Base-by-base conservation (phyloP, 2,329 filamentous ascomycete genomes). In the Talaromyces rugulosus region DNA sequence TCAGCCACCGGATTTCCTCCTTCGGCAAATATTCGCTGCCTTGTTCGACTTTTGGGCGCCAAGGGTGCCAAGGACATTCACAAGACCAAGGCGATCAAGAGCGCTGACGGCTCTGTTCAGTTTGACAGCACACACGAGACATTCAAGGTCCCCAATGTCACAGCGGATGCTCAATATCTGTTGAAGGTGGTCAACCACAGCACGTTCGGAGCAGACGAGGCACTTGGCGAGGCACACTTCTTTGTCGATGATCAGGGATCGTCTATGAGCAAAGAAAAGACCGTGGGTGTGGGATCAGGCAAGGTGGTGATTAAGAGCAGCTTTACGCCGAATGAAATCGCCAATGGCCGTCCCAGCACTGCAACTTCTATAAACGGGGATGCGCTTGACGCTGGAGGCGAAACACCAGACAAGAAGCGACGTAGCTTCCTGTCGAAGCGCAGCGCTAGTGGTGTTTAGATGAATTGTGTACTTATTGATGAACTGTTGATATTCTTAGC, bases 71-170 rank as follows among this genome's bases (percentile, higher is more conserved):
- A 95, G 79, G 85, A 89, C 53, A 81, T 99, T 53, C 88, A 93
- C 78, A 97, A 98, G 81, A 97, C 93, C 27, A 96, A 96, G 74
- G 89, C 95, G 66, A 85, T 90, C 79, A 96, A 96, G 75, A 84
- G 88, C 42, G 63, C 66, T 0, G 78, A 80, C 1, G 91, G 89
- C 1, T 78, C 82, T 3, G 85, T 91, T 64, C 82, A 80, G 18
- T 96, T 87, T 74, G 88, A 92, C 65, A 73, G 79, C 8, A 79
- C 83, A 56, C 76, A 79, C 65, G 91, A 96, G 74, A 87, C 86
- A 0, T 94, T 95, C 81, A 92, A 88, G 70, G 83, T 90, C 27
- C 81, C 83, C 11, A 96, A 92, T 77, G 72, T 72, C 9, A 85
- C 88, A 0, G 88, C 94, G 2, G 94, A 97, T 68, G 83, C 90